Evolutionary conservation across 352 stramenopile genomes (phyloP).

Genomic region (Phytophthora cryptogea): DNA sequence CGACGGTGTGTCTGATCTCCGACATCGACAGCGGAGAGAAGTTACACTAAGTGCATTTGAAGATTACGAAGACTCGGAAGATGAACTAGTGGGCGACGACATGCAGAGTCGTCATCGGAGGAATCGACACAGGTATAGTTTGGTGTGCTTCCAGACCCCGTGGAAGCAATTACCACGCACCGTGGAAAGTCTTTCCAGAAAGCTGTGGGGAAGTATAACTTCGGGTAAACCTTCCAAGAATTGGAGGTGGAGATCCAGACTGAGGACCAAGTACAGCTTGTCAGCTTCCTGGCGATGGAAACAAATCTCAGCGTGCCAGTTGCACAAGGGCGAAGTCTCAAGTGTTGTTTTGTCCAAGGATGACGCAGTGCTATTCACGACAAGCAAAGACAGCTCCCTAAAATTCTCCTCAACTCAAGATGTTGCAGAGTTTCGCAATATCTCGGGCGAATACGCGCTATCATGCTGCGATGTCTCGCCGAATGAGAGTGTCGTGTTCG

Average conservation of each 20-base stretch:
- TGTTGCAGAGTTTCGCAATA: slow-evolving; percentile 30
- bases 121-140: slow-evolving; percentile 28
- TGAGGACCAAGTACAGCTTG: slow-evolving; percentile 40
- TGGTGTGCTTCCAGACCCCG: slow-evolving; percentile 52
- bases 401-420: slow-evolving; percentile 52
- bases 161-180: slow-evolving; percentile 41
- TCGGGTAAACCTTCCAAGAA: slow-evolving; percentile 48
- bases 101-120: not conserved
- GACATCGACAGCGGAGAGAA: slow-evolving; percentile 24
- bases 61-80: slow-evolving; percentile 42
- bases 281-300: slow-evolving; percentile 55
- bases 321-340: slow-evolving; percentile 73
- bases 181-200: slow-evolving; percentile 37
- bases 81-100: slow-evolving; percentile 25
- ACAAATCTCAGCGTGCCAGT: slow-evolving; percentile 34
- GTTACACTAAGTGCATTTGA: slow-evolving; percentile 37
- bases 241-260: slow-evolving; percentile 57
- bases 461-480: slow-evolving; percentile 76
- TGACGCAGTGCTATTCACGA: slow-evolving; percentile 55
- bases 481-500: slow-evolving; percentile 60
- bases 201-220: slow-evolving; percentile 40
- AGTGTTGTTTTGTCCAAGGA: slow-evolving; percentile 63
- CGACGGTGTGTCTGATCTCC: slow-evolving; percentile 10
- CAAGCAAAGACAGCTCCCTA: slow-evolving; percentile 70
- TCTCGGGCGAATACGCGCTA: slow-evolving; percentile 44